Conservation (phyloP, 2,329 filamentous ascomycete genomes). For the Daldinia sp. region DNA sequence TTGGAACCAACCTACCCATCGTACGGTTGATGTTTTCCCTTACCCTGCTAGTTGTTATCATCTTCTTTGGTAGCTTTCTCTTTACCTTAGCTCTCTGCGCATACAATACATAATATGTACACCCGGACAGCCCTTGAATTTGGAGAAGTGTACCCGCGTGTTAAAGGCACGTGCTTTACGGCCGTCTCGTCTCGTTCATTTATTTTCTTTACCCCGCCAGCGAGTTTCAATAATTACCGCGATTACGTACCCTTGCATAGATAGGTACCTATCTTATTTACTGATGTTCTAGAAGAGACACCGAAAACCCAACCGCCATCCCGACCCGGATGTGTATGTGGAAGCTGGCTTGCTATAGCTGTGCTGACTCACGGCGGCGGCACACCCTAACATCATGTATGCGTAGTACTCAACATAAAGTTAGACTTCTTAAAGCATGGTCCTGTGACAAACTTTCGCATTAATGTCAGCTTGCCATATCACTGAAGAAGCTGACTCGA, state of each 20-base stretch:
- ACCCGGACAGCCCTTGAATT: neutral
- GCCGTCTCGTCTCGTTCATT: constrained; percentile 13
- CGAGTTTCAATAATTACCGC: constrained; percentile 22
- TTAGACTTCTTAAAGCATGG: constrained; percentile 16
- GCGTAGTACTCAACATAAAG: constrained; percentile 14
- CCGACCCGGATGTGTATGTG: constrained; percentile 15
- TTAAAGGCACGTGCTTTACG: constrained; percentile 23
- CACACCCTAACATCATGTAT: constrained; percentile 6
- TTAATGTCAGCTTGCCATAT: constrained; percentile 26
- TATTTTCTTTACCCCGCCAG: constrained; percentile 20
- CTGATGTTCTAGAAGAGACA: constrained; percentile 13
- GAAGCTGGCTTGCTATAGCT: constrained; percentile 24
- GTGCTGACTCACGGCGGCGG: constrained; percentile 30
- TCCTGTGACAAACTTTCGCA: constrained; percentile 33
- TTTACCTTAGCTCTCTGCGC: constrained; percentile 14
- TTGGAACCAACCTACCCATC: constrained; percentile 23
- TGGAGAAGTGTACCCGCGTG: neutral
- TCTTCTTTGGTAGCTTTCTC: neutral
- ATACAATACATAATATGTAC: neutral
- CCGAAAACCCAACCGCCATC: neutral
- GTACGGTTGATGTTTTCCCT: constrained; percentile 31
- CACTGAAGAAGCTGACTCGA: constrained; percentile 20
- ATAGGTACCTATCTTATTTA: neutral
- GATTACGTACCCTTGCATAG: constrained; percentile 11
- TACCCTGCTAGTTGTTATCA: constrained; percentile 20